Percentiles rank a stretch among this genome's conserved stretches.
phyloP scores from a whole-genome alignment of 139 green algal species.

The Volvox reticuliferus region DNA sequence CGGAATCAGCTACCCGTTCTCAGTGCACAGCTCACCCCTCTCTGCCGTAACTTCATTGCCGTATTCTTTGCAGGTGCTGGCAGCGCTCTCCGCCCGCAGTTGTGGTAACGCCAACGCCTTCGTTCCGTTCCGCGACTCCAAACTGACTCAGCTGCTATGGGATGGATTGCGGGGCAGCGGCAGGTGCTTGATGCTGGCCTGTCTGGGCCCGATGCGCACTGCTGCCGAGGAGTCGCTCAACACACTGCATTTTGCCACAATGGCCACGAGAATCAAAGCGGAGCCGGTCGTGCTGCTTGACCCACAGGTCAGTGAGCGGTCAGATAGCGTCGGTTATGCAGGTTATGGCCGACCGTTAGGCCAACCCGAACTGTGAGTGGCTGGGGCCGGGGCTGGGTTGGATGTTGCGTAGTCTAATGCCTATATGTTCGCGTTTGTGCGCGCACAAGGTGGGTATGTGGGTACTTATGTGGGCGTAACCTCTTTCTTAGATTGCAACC shows the following conservation, averaged over 20 bases:
- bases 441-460: no score
- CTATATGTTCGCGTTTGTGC: no score
- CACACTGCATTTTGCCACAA: conserved; percentile 79
- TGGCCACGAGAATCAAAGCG: conserved; percentile 74
- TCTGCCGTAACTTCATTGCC: no score
- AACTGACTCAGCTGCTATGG: conserved; percentile 80
- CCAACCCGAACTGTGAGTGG: no score
- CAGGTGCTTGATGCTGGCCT: conserved; percentile 79
- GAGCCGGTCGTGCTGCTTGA: conserved; percentile 70
- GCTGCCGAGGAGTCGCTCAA: conserved; percentile 74
- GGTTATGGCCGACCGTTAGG: not conserved
- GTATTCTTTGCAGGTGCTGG: conserved; percentile 60
- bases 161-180: conserved; percentile 64
- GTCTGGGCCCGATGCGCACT: conserved; percentile 67
- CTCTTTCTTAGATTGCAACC: no score
- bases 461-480: no score
- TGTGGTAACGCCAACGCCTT: conserved; percentile 37
- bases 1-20: no score
- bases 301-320: conserved; percentile 40
- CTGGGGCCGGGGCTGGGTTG: no score
- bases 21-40: no score
- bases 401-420: no score
- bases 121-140: conserved; percentile 60
- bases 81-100: conserved; percentile 51
- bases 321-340: not conserved